Evolutionary conservation across 2,329 filamentous ascomycete species (phyloP).

Genomic region (Camptophora hylomeconis): DNA sequence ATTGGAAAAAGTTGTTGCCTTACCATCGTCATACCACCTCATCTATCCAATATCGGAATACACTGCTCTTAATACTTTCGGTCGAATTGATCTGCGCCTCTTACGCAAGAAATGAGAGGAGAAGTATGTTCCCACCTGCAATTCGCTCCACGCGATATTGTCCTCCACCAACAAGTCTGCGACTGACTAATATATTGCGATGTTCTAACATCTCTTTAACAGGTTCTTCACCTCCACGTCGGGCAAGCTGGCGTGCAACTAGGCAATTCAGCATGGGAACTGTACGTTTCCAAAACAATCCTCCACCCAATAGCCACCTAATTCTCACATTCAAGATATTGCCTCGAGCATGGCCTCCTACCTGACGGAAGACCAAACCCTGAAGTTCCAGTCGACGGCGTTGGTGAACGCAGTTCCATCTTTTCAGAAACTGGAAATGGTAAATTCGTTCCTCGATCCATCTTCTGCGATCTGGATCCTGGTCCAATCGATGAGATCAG

Average conservation of each 20-base stretch:
- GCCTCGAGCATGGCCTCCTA: conserved; percentile 52
- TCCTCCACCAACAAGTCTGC: conserved; percentile 1
- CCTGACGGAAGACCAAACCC: conserved; percentile 47
- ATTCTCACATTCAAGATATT: conserved; percentile 35
- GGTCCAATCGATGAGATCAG: conserved; percentile 56
- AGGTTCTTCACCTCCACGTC: conserved; percentile 56
- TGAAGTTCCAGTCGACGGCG: conserved; percentile 38
- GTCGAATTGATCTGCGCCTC: too few relatives aligned
- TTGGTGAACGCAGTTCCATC: conserved; percentile 51
- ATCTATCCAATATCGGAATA: not conserved
- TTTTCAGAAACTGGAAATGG: conserved; percentile 51
- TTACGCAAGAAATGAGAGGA: too few relatives aligned
- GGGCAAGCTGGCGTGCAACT: conserved; percentile 56
- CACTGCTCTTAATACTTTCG: conserved; percentile 1
- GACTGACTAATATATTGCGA: not conserved
- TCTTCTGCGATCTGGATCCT: conserved; percentile 55
- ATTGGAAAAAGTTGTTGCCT: too few relatives aligned
- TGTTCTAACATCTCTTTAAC: conserved; percentile 7
- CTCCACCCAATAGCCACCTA: conserved; percentile 3
- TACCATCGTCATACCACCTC: not conserved
- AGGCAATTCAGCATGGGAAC: conserved; percentile 56
- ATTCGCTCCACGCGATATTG: too few relatives aligned
- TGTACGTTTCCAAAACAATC: conserved; percentile 35
- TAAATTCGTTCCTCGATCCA: conserved; percentile 56
- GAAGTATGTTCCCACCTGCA: too few relatives aligned